Evolutionary conservation across 495 filamentous ascomycete genomes (phyloP).

Genomic region (Halenospora varia): DNA sequence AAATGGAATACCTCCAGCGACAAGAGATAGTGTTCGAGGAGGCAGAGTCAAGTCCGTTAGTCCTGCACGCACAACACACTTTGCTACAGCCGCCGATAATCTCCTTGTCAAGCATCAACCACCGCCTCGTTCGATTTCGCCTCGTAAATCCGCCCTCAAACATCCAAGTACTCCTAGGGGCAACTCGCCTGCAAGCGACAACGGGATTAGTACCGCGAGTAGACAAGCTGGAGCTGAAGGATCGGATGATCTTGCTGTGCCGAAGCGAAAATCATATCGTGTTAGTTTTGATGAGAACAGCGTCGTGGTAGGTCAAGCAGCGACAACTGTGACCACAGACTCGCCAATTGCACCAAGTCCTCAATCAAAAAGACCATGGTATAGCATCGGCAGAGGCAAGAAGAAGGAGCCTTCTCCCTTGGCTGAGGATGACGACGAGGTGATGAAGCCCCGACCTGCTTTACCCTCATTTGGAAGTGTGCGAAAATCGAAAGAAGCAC

Average conservation of each 20-base stretch:
- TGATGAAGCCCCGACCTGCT: slow-evolving; percentile 70
- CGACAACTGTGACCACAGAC: slow-evolving; percentile 46
- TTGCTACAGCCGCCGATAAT: slow-evolving; percentile 51
- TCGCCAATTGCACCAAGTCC: slow-evolving; percentile 46
- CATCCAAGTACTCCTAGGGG: slow-evolving; percentile 28
- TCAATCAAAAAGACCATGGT: slow-evolving; percentile 44
- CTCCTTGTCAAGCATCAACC: slow-evolving; percentile 67
- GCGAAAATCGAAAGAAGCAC: slow-evolving; percentile 43
- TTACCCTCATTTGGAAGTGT: slow-evolving; percentile 85
- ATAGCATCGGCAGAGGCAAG: slow-evolving; percentile 42
- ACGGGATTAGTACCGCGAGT: background rate
- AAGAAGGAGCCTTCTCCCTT: slow-evolving; percentile 38
- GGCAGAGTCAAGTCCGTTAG: slow-evolving; percentile 48
- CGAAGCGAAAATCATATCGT: slow-evolving; percentile 64
- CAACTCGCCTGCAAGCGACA: slow-evolving; percentile 10
- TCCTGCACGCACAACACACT: slow-evolving; percentile 68
- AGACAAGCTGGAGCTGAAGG: slow-evolving; percentile 50
- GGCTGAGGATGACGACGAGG: slow-evolving; percentile 52
- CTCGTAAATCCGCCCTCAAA: slow-evolving; percentile 84
- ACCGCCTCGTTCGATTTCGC: slow-evolving; percentile 75
- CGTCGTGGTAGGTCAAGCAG: slow-evolving; percentile 53
- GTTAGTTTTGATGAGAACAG: slow-evolving; percentile 85
- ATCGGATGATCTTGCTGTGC: slow-evolving; percentile 54
- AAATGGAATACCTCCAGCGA: background rate
- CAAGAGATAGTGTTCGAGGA: slow-evolving; percentile 10